These are phyloP conservation scores for Aureobasidium sp. DNA, from an alignment of 2,329 filamentous ascomycete species.

Conservation along the genomic window DNA sequence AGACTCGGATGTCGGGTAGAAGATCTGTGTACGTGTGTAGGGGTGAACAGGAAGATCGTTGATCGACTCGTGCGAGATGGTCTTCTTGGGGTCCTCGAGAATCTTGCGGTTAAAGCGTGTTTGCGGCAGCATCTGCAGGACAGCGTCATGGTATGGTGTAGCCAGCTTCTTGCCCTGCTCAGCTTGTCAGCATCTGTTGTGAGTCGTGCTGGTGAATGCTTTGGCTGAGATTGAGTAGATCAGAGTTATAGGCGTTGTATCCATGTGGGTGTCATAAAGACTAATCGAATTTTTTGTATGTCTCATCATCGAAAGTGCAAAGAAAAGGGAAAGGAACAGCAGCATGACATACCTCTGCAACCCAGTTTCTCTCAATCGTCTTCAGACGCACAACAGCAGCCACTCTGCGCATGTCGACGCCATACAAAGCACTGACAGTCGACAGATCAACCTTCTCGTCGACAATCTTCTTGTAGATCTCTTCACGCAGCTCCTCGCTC, in stretches of 20 bases:
- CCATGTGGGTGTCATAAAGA: conserved; percentile 96
- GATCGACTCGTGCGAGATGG: conserved; percentile 46
- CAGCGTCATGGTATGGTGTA: conserved; percentile 63
- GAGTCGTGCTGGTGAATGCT: not conserved
- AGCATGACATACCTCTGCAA: conserved; percentile 57
- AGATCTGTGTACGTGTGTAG: conserved; percentile 46
- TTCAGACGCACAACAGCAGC: conserved; percentile 80
- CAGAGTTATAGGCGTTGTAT: conserved; percentile 71
- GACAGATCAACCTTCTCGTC: conserved; percentile 60
- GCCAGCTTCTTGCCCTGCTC: conserved; percentile 67
- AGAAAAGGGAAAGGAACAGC: not conserved
- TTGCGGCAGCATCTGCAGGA: conserved; percentile 71
- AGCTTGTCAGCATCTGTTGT: not conserved
- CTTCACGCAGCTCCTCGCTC: conserved; percentile 61
- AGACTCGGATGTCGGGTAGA: conserved; percentile 56
- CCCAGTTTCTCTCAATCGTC: conserved; percentile 74
- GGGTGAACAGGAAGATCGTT: conserved; percentile 55
- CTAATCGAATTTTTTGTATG: conserved; percentile 86
- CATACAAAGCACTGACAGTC: conserved; percentile 65
- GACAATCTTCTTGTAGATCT: conserved; percentile 63
- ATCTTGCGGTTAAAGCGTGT: conserved; percentile 40
- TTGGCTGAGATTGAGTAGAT: conserved; percentile 27
- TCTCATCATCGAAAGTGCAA: conserved; percentile 56
- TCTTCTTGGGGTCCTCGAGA: conserved; percentile 24
- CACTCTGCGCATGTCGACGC: conserved; percentile 74